A percentile compares a stretch with the other conserved stretches of the same genome.
These are phyloP conservation scores for Nakazawaea holstii DNA, from an alignment of 805 yeast species.

Conservation along the genomic window DNA sequence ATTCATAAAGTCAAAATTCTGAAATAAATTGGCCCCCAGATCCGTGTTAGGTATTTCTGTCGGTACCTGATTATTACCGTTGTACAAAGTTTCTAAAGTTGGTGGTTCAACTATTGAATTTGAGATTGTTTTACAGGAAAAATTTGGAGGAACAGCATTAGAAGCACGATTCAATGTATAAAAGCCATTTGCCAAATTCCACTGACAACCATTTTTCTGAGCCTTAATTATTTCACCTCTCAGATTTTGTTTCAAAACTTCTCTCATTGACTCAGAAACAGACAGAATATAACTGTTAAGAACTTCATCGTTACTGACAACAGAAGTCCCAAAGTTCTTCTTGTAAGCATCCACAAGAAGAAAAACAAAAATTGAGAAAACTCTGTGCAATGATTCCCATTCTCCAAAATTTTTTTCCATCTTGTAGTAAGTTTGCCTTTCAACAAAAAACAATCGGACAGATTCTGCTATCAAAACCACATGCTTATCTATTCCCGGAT, in stretches of 20 bases:
- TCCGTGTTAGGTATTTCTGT: too few relatives aligned
- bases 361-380: background rate
- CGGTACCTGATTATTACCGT: too few relatives aligned
- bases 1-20: too few relatives aligned
- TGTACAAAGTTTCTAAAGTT: too few relatives aligned
- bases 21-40: too few relatives aligned
- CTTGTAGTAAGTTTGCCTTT: too few relatives aligned
- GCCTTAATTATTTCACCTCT: background rate
- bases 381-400: background rate
- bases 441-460: background rate
- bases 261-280: background rate
- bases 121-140: background rate
- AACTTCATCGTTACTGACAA: background rate
- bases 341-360: background rate
- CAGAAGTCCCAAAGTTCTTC: background rate
- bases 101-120: too few relatives aligned
- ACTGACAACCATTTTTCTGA: background rate
- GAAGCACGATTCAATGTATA: conserved; percentile 2
- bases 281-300: background rate
- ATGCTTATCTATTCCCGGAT: background rate
- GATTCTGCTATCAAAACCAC: background rate
- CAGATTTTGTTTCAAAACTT: background rate
- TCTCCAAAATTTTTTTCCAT: background rate
- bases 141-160: background rate
- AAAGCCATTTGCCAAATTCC: background rate